Base-by-base conservation (phyloP, 306 rosid species). In the Malus asiatica region DNA sequence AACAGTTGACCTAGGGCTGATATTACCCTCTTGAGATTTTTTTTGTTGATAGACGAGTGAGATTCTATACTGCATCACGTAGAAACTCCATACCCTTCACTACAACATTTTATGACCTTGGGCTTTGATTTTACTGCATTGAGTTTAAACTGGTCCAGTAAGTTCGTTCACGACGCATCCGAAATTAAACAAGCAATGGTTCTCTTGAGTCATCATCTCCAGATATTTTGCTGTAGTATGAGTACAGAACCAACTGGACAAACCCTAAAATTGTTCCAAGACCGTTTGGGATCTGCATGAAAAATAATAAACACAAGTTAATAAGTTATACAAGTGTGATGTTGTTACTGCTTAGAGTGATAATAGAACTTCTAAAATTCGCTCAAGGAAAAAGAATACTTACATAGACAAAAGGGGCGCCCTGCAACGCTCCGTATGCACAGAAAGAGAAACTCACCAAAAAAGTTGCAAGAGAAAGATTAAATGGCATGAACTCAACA, bases 401-500 rank as follows among this genome's bases (percentile, higher is more conserved):
- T 76, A 85, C 88, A 79, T 85, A 85, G 3, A 85, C 52, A 68
- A 81, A 85, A 58, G 82, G 79, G 27, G 82, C 88, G 8, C 51
- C 55, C 71, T 85, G 79, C 68, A 79, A 23, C 61, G 44, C 20
- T 79, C 88, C 88, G 33, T 85, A 85, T 12, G 16, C 72, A 30
- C 51, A 82, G 77, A 85, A 79, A 32, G 88, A 78, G 48, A 82
- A 38, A 62, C 88, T 85, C 88, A 79, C 79, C 70, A 85, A 79
- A 82, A 85, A 85, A 16, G 88, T 82, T 4, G 88, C 76, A 25
- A 85, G 75, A 58, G 88, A 82, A 27, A 85, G 86, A 76, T 76
- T 76, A 61, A 82, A 79, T 8, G 86, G 88, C 88, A 85, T 82
- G 80, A 67, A 85, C 59, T 85, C 86, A 1, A 76, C 81, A 18